Base-by-base conservation (phyloP, 139 green algal genomes). In the Chlorella sorokiniana region DNA sequence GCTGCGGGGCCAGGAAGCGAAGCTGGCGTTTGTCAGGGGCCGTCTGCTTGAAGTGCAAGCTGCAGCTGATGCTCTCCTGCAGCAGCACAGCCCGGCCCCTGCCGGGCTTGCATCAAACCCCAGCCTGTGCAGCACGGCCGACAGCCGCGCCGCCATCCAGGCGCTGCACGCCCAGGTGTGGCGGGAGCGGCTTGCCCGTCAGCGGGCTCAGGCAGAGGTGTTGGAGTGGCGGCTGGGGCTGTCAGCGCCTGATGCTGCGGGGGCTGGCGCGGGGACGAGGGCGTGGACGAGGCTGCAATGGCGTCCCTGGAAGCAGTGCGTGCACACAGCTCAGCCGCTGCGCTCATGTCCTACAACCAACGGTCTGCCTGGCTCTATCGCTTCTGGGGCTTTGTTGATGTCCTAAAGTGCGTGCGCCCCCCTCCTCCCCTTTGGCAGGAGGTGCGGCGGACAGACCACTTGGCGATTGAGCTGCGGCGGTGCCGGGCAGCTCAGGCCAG, bases 141-240 rank as follows among this genome's bases (percentile, higher is more conserved):
- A 56, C 14, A 25, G 48, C 48, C 11, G 48, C 11, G 48, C 48
- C 48, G 16, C 48, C 11, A 56, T 11, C 14, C 48, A 56, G 48
- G 48, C 48, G 48, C 48, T 25, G 48, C 48, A 56, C 48, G 48
- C 48, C 16, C 48, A 56, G 48, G 48, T 80, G 56, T 80, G 74
- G 74, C 74, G 74, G 6, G 74, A 80, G 74, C 56, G 74, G 11
- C 74, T 80, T n/a, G 74, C 25, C 0, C 74, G 74, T 0, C 74
- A 80, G 74, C 42, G 44, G 38, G 74, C 56, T 10, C 27, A 70
- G 56, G 74, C 38, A 3, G 23, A 56, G 38, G 74, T 40, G 0
- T 9, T 18, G 4, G 56, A 80, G 54, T 40, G 54, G 38, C 56
- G 40, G 10, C 74, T 38, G 56, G 22, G 41, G 29, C 33, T 67